These are phyloP conservation scores for Boletus chippewaensis DNA, from an alignment of 1,284 basidiomycete species.

Conservation along the genomic window DNA sequence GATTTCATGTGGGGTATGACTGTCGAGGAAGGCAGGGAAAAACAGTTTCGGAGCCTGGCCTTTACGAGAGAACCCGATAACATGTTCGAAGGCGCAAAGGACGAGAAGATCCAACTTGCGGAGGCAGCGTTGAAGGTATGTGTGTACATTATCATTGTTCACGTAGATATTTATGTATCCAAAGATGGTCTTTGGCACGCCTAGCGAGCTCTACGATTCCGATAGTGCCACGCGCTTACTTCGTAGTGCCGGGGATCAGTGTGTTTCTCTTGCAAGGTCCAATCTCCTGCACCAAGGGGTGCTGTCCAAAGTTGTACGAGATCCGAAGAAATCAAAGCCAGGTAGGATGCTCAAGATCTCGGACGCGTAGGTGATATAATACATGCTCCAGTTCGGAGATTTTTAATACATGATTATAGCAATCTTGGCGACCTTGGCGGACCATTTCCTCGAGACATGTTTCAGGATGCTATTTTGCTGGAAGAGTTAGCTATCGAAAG, in stretches of 20 bases:
- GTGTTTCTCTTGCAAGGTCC: conserved; percentile 47
- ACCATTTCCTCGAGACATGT: conserved; percentile 52
- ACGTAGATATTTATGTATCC: conserved; percentile 4
- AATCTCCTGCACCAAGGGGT: conserved; percentile 56
- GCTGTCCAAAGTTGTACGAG: conserved; percentile 58
- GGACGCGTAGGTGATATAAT: conserved; percentile 42
- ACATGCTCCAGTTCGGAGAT: neutral
- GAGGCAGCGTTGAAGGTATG: conserved; percentile 67
- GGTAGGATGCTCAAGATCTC: conserved; percentile 71
- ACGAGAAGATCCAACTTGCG: conserved; percentile 46
- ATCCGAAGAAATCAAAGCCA: conserved; percentile 54
- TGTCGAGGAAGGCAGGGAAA: conserved; percentile 72
- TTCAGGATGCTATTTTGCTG: conserved; percentile 59
- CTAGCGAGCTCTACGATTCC: conserved; percentile 58
- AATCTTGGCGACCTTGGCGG: conserved; percentile 69
- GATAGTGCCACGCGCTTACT: conserved; percentile 53
- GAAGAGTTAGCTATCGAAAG: conserved; percentile 48
- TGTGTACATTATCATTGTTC: neutral
- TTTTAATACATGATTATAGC: conserved; percentile 10
- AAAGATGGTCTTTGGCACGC: conserved; percentile 73
- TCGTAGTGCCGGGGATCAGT: conserved; percentile 45
- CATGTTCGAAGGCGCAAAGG: conserved; percentile 29
- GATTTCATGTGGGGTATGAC: conserved; percentile 68
- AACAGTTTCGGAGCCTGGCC: conserved; percentile 52
- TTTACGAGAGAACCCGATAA: conserved; percentile 46